These are phyloP conservation scores for Abortiporus biennis DNA, from an alignment of 1,284 basidiomycete species.

Conservation along the genomic window DNA sequence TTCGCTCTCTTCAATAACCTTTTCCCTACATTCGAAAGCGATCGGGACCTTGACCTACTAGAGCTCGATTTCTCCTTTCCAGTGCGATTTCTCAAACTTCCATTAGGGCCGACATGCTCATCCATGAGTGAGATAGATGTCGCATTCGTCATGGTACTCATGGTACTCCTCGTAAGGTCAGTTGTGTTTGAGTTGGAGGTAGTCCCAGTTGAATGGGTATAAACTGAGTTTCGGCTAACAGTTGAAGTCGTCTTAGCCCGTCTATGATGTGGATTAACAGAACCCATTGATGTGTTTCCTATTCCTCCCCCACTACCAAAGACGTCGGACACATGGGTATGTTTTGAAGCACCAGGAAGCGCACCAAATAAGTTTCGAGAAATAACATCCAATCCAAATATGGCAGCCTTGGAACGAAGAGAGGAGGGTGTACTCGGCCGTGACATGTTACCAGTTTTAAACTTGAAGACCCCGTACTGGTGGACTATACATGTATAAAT, in stretches of 20 bases:
- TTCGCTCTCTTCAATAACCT: slow-evolving; percentile 53
- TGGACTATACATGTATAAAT: slow-evolving; percentile 49
- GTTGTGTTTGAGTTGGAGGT: slow-evolving; percentile 51
- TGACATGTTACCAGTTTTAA: slow-evolving; percentile 70
- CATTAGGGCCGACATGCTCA: slow-evolving; percentile 34
- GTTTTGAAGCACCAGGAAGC: slow-evolving; percentile 52
- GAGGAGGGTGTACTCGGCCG: slow-evolving; percentile 74
- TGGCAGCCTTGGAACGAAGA: slow-evolving; percentile 66
- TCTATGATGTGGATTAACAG: slow-evolving; percentile 55
- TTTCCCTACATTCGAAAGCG: slow-evolving; percentile 19
- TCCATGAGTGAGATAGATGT: slow-evolving; percentile 55
- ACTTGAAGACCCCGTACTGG: slow-evolving; percentile 81
- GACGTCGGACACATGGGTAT: too few relatives aligned
- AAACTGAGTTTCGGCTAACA: slow-evolving; percentile 61
- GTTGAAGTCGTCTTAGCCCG: slow-evolving; percentile 62
- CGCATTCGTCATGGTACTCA: slow-evolving; percentile 55
- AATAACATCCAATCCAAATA: slow-evolving; percentile 81
- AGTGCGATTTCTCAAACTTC: slow-evolving; percentile 9
- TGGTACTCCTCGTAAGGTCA: slow-evolving; percentile 64
- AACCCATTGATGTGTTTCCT: too few relatives aligned
- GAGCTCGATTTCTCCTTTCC: slow-evolving; percentile 32
- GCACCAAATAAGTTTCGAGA: slow-evolving; percentile 72
- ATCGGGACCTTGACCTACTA: slow-evolving; percentile 39
- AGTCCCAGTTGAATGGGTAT: slow-evolving; percentile 59
- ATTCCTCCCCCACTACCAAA: too few relatives aligned